Evolutionary conservation across 2,329 filamentous ascomycete genomes (phyloP), one percentile per base, ranked within the genome.

Genomic region (Lachnellula occidentalis): DNA sequence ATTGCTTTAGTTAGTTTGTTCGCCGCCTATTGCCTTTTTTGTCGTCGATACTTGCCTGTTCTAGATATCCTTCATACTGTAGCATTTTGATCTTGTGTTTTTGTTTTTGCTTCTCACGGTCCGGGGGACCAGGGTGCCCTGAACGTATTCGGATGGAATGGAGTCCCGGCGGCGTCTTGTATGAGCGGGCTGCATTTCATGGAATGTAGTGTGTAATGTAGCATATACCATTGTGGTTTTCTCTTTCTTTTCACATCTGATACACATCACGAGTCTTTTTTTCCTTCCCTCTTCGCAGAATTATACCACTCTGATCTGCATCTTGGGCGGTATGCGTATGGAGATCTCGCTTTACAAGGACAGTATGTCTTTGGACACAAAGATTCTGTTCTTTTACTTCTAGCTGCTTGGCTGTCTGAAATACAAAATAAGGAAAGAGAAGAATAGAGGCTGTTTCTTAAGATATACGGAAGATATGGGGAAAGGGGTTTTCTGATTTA

Each of bases 171-270:
- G 50, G 50, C 43, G 50, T 52, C 41, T 52, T 39, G 36, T 37
- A 31, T 41, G 42, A 31, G 43, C 45, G 15, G 24, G 41, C 24
- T 34, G 41, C 39, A 45, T 48, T 46, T 41, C 34, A 47, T 7
- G 50, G 50, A 52, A 43, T 47, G 50, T 52, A 42, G 37, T 42
- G 39, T 34, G 50, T 34, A 48, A 22, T 27, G 15, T 41, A 34
- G 31, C 36, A 82, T 62, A 75, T 78, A 0, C 70, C 73, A 0
- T 82, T 80, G 65, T 72, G 71, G 36, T 24, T 19, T 43, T 43
- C 19, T 11, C 1, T 43, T 21, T 19, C 17, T 42, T 43, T 43
- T 41, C 11, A 41, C 15, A 41, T 41, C 14, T 3, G 17, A 17
- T 12, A 43, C 17, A 19, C 0, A 54, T 80, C 3, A 61, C 70